phyloP scores from a whole-genome alignment of 495 filamentous ascomycete genomes.

The Melanomma pulvis-pyrius region DNA sequence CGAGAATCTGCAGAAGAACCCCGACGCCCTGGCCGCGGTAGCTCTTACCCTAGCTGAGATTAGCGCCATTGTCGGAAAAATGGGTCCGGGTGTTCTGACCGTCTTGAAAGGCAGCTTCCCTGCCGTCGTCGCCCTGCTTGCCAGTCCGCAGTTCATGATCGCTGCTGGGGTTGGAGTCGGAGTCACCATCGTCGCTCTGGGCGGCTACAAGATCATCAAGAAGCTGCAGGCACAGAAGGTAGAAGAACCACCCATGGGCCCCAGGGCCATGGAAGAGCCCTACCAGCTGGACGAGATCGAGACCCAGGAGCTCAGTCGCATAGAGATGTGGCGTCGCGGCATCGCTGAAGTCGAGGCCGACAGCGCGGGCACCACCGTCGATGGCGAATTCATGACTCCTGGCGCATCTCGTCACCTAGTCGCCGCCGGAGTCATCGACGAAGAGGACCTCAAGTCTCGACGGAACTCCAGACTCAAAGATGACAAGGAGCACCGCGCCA shows the following conservation, averaged over 20 bases:
- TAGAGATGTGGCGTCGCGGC: constrained; percentile 85
- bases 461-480: constrained; percentile 20
- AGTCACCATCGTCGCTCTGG: constrained; percentile 89
- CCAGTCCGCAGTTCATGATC: constrained; percentile 89
- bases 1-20: constrained; percentile 82
- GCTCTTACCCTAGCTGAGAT: constrained; percentile 92
- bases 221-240: constrained; percentile 63
- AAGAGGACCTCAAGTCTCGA: constrained; percentile 42
- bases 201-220: constrained; percentile 96
- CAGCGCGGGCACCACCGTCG: constrained; percentile 69
- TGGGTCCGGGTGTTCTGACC: constrained; percentile 77
- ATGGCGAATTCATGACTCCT: constrained; percentile 84
- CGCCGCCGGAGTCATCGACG: constrained; percentile 44
- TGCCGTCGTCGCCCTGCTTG: constrained; percentile 81
- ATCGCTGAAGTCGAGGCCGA: constrained; percentile 68
- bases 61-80: constrained; percentile 75
- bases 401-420: constrained; percentile 62
- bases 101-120: constrained; percentile 78
- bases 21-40: constrained; percentile 92
- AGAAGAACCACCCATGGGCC: constrained; percentile 39
- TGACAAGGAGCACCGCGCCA: constrained; percentile 25
- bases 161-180: constrained; percentile 86
- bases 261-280: constrained; percentile 50
- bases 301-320: constrained; percentile 57
- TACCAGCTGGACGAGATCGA: constrained; percentile 55